Evolutionary conservation across 2,329 filamentous ascomycete species (phyloP).

Genomic region (Mycosphaerella sp.): DNA sequence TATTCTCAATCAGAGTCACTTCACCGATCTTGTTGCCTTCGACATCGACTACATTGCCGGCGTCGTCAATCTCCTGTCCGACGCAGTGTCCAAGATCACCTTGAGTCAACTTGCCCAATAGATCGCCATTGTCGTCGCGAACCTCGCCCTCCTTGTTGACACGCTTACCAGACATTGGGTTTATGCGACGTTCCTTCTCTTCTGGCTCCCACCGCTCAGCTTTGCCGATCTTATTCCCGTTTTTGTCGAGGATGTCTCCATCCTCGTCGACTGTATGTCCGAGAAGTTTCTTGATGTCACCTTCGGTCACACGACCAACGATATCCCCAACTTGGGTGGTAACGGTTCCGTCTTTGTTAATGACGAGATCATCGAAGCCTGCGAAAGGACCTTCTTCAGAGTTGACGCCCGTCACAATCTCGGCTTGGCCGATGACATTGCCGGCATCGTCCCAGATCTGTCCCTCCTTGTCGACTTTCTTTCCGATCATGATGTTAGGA

Average conservation of each 20-base stretch:
- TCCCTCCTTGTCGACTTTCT: constrained; percentile 57
- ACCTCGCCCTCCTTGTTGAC: constrained; percentile 52
- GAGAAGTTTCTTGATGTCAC: constrained; percentile 47
- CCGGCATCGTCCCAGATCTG: constrained; percentile 60
- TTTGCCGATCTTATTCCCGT: constrained; percentile 49
- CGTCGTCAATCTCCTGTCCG: constrained; percentile 49
- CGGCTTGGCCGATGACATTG: constrained; percentile 54
- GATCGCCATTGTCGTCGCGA: constrained; percentile 46
- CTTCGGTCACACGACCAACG: constrained; percentile 46
- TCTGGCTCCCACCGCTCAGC: constrained; percentile 50
- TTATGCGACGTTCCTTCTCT: constrained; percentile 51
- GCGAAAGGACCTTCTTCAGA: constrained; percentile 53
- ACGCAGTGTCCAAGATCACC: constrained; percentile 49
- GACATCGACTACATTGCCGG: constrained; percentile 48
- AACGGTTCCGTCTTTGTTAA: constrained; percentile 54
- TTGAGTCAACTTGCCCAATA: constrained; percentile 46
- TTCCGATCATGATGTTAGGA: constrained; percentile 50
- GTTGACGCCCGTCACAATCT: constrained; percentile 48
- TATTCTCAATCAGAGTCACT: constrained; percentile 56
- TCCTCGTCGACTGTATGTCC: constrained; percentile 49
- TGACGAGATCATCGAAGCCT: constrained; percentile 52
- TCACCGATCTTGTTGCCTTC: constrained; percentile 60
- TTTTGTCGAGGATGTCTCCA: constrained; percentile 49
- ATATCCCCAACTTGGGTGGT: constrained; percentile 42
- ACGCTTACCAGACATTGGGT: constrained; percentile 53